Base-by-base conservation (phyloP, 768 basidiomycete genomes). In the Suillus bovinus region DNA sequence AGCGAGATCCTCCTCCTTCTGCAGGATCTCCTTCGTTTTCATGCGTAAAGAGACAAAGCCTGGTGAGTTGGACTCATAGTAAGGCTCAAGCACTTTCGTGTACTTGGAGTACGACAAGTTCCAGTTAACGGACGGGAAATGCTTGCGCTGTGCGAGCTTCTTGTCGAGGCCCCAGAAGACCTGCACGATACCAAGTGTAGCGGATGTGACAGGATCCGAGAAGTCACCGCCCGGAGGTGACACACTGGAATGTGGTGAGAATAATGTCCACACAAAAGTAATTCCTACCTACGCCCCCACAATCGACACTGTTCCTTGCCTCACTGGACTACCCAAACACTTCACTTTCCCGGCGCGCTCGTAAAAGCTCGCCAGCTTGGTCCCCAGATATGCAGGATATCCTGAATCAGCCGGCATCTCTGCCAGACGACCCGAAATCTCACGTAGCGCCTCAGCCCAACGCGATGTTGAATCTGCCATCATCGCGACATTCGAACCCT, bases 121-220 rank as follows among this genome's bases (percentile, higher is more conserved):
- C 97, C 97, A 99, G 79, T 99, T 98, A 75, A 99, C 96, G n/a
- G 96, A 97, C 2, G 97, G 97, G 84, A 99, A 99, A 75, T 99
- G 96, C 77, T 99, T 99, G 65, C 96, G 86, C 74, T 99, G 97
- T 3, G 97, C 97, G 63, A 99, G 87, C 74, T 96, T 95, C 87
- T 99, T 99, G 80, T 99, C 97, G 31, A 99, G 86, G 76, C 97
- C 97, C 97, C 97, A 99, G 86, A 99, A 99, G 67, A 99, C 97
- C 72, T 99, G 97, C 11, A 99, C 97, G 72, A 99, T 99, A 81
- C 95, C 87, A 61, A 99, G 90, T 4, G 97, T 99, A 39, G 97
- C 93, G 50, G 95, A 89, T 9, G 96, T 99, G 63, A 99, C 97
- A 39, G 97, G 97, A 77, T 99, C 97, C 13, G 97, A 97, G 79